These are phyloP conservation scores for Fusarium sp. DNA, from an alignment of 2,329 filamentous ascomycete genomes.

Conservation along the genomic window DNA sequence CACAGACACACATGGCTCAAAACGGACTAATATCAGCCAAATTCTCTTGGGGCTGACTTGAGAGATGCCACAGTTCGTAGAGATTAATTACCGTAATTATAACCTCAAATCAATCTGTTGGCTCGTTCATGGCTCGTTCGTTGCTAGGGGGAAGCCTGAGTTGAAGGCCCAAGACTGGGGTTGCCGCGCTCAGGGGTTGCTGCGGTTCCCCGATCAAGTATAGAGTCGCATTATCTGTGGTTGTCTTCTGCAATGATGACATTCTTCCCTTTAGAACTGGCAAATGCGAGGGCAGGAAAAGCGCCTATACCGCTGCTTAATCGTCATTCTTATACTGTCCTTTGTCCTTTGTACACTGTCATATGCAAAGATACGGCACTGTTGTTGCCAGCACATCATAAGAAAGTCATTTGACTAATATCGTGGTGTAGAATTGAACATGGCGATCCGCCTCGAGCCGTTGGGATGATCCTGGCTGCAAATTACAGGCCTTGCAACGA, in stretches of 20 bases:
- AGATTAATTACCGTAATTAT: not conserved
- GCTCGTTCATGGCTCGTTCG: not conserved
- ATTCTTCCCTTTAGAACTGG: not conserved
- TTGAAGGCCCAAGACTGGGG: slow-evolving; percentile 1
- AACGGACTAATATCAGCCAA: slow-evolving; percentile 1
- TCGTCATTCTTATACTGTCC: not conserved
- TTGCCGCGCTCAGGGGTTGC: slow-evolving; percentile 6
- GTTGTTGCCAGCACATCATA: not conserved
- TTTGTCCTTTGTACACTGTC: not conserved
- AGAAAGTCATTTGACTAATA: not conserved
- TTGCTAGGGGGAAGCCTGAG: not conserved
- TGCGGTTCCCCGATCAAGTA: slow-evolving; percentile 5
- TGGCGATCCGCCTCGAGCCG: slow-evolving; percentile 19
- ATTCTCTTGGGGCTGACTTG: not conserved
- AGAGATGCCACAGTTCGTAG: not conserved
- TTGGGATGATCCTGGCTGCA: slow-evolving; percentile 21
- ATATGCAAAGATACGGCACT: slow-evolving; percentile 3
- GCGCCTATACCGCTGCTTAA: not conserved
- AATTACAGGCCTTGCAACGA: slow-evolving; percentile 17
- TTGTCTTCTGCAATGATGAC: slow-evolving; percentile 1
- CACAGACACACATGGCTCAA: slow-evolving; percentile 32
- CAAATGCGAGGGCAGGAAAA: not conserved
- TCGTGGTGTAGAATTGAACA: not conserved
- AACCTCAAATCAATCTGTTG: not conserved
- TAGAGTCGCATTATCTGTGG: not conserved